A percentile compares a stretch with the other conserved stretches of the same genome.
Conservation (phyloP, 2,329 filamentous ascomycete genomes). For the Pseudofabraea citricarpa region DNA sequence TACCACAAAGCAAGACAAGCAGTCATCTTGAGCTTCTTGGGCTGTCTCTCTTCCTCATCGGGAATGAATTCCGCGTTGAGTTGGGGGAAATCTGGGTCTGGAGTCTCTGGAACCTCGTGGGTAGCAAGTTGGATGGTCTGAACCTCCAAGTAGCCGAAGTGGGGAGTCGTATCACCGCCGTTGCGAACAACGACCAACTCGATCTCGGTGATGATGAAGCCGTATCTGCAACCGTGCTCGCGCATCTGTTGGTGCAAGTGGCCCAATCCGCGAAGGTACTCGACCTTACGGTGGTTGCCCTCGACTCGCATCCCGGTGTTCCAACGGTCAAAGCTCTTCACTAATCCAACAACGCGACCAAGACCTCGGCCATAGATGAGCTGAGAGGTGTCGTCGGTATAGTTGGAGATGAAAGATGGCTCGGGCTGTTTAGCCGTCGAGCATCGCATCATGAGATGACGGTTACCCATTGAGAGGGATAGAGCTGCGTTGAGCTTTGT, state of each 20-base stretch:
- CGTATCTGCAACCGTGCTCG: conserved; percentile 87
- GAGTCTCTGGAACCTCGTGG: conserved; percentile 9
- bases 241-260: conserved; percentile 90
- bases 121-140: conserved; percentile 53
- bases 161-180: conserved; percentile 65
- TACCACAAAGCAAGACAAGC: conserved; percentile 74
- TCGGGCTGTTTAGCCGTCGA: conserved; percentile 30
- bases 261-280: conserved; percentile 82
- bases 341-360: conserved; percentile 73
- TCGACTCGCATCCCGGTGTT: conserved; percentile 91
- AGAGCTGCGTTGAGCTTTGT: conserved; percentile 85
- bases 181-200: conserved; percentile 88
- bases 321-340: conserved; percentile 89
- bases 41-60: conserved; percentile 28
- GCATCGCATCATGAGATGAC: conserved; percentile 42
- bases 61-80: conserved; percentile 18
- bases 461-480: conserved; percentile 65
- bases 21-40: conserved; percentile 60
- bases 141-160: conserved; percentile 87
- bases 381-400: conserved; percentile 43
- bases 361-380: conserved; percentile 43
- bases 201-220: conserved; percentile 94
- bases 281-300: conserved; percentile 76
- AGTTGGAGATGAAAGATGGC: conserved; percentile 42
- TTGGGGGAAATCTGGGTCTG: conserved; percentile 16